Evolutionary conservation across 345 rosid species (phyloP), one percentile per base, ranked within the genome.

Genomic region (Crucihimalaya himalaica): DNA sequence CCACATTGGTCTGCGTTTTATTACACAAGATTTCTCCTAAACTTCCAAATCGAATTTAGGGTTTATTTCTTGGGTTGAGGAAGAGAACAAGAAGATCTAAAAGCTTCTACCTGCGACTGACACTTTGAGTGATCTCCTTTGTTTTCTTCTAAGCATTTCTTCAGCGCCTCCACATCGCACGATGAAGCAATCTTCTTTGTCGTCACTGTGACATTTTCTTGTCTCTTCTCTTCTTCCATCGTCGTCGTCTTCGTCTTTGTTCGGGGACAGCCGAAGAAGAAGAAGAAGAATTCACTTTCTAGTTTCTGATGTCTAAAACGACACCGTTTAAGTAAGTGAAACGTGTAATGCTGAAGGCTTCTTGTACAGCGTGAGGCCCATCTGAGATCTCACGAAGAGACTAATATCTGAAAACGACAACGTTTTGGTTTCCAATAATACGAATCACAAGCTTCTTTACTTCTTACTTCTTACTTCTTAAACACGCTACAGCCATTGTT

Each of bases 121-220:
- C 96, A 91, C 78, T 89, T 87, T 5, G 85, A 72, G 52, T 82
- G 81, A 58, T 89, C 89, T 10, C 97, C 96, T 73, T 86, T 91
- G 85, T 87, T 87, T 82, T 86, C 97, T 63, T 88, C 93, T 78
- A 89, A 78, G 61, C 96, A 93, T 81, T 89, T 93, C 96, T 90
- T 89, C 71, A 93, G 61, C 5, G 92, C 94, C 68, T 87, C 93
- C 39, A 89, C 97, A 21, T 87, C 97, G 72, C 97, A 93, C 12
- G 92, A 72, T 18, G 92, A 81, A 74, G 62, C 64, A 3, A 76
- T 73, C 84, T 81, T 88, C 86, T 83, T 88, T 2, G 32, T 60
- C 20, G 14, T 39, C 85, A 4, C 77, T 16, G 65, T 46, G 1
- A 51, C 55, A 4, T 58, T 63, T n/a, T 66, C 84, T 57, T n/a